Evolutionary conservation across 305 asterid genomes (phyloP).

Genomic region (Coffea humblotiana): DNA sequence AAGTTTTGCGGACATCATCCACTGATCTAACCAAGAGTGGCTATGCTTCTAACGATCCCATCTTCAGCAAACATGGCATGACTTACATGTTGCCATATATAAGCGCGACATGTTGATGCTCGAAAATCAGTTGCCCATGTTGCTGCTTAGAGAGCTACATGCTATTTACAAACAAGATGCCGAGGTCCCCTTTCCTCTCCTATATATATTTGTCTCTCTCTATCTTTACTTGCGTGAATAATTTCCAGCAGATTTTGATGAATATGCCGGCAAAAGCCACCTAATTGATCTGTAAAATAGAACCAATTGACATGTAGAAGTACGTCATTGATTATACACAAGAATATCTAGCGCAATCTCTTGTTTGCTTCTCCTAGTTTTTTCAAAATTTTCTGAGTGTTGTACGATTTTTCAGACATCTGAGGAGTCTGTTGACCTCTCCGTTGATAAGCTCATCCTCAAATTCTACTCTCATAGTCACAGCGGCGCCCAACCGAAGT

Average conservation of each 20-base stretch:
- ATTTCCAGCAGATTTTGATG: too few relatives aligned
- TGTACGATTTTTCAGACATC: too few relatives aligned
- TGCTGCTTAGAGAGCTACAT: slow-evolving; percentile 31
- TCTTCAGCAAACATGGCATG: slow-evolving; percentile 45
- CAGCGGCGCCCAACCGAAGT: too few relatives aligned
- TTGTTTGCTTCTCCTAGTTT: too few relatives aligned
- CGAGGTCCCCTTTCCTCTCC: background rate
- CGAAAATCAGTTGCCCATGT: slow-evolving; percentile 48
- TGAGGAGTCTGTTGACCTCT: background rate
- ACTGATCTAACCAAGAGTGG: background rate
- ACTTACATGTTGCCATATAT: slow-evolving; percentile 33
- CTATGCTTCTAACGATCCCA: slow-evolving; percentile 40
- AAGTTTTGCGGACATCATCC: slow-evolving; percentile 33
- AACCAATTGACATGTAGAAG: too few relatives aligned
- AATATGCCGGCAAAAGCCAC: too few relatives aligned
- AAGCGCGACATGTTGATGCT: slow-evolving; percentile 45
- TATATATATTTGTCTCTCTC: too few relatives aligned
- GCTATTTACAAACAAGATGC: slow-evolving; percentile 19
- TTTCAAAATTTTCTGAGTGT: too few relatives aligned
- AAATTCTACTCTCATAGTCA: slow-evolving; percentile 17
- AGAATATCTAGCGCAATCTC: too few relatives aligned
- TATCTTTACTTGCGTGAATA: too few relatives aligned
- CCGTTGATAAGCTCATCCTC: slow-evolving; percentile 26
- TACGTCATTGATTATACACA: too few relatives aligned
- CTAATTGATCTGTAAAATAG: too few relatives aligned